Percentiles rank a stretch among this genome's conserved stretches.
phyloP scores from a whole-genome alignment of 2,329 filamentous ascomycete species.

The Byssochlamys sp. region DNA sequence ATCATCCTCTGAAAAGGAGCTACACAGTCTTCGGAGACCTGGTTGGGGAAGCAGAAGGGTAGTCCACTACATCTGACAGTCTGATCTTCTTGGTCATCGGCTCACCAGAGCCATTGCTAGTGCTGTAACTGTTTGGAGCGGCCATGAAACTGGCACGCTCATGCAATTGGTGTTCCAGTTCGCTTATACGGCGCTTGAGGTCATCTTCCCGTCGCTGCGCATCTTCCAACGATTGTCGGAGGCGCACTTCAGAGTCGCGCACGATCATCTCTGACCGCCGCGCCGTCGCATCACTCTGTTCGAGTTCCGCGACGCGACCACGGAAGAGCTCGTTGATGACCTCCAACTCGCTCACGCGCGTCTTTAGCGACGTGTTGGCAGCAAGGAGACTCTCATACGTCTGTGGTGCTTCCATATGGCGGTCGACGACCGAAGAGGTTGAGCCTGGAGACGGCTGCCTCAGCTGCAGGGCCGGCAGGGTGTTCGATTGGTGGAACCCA shows the following conservation, averaged over 20 bases:
- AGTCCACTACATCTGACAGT: constrained; percentile 46
- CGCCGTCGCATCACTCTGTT: constrained; percentile 63
- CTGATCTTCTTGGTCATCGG: constrained; percentile 48
- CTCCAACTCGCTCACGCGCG: constrained; percentile 86
- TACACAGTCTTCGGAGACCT: constrained; percentile 29
- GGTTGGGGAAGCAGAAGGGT: constrained; percentile 21
- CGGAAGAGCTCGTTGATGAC: constrained; percentile 81
- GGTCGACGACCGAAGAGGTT: constrained; percentile 49
- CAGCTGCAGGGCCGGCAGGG: constrained; percentile 42
- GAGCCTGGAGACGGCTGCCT: constrained; percentile 52
- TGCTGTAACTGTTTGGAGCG: constrained; percentile 13
- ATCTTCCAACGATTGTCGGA: constrained; percentile 61
- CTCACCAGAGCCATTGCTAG: constrained; percentile 26
- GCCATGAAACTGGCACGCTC: constrained; percentile 19
- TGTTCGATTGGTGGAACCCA: constrained; percentile 51
- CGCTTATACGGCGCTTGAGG: constrained; percentile 71
- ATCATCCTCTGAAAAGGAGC: constrained; percentile 1
- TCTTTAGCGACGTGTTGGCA: constrained; percentile 80
- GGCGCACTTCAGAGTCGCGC: constrained; percentile 44
- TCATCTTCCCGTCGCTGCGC: constrained; percentile 69
- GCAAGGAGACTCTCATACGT: constrained; percentile 71
- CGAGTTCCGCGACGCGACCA: constrained; percentile 63
- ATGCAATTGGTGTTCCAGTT: constrained; percentile 52
- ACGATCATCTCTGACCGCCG: constrained; percentile 49
- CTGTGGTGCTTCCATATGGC: constrained; percentile 60